Conservation (phyloP, 106 monocot genomes). For the Hemerocallis citrina region DNA sequence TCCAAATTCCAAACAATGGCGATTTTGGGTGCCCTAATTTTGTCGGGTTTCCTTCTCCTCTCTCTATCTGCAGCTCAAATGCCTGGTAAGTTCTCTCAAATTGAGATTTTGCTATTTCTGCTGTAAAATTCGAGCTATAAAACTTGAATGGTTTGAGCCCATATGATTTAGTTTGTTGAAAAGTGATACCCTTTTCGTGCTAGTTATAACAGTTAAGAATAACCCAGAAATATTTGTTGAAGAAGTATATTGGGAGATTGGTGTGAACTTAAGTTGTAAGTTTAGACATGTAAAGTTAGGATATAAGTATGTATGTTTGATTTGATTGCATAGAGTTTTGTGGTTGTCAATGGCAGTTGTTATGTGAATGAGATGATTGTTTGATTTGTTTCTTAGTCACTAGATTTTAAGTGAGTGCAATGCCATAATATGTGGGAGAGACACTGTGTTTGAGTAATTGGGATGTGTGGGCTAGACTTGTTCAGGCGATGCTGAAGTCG, state of each 20-base stretch:
- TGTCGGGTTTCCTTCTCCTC: conserved; percentile 10
- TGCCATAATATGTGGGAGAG: no score
- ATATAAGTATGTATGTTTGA: no score
- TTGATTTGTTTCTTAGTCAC: no score
- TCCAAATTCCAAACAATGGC: background rate
- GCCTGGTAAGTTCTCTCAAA: conserved; percentile 22
- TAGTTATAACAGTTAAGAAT: background rate
- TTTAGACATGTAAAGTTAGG: no score
- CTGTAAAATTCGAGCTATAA: background rate
- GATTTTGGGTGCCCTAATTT: background rate
- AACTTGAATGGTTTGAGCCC: background rate
- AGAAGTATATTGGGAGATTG: background rate
- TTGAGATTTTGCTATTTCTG: background rate
- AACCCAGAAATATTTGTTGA: background rate
- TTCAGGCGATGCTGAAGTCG: no score
- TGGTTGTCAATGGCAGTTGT: no score
- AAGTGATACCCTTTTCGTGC: background rate
- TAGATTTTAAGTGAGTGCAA: no score
- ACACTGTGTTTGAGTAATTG: no score
- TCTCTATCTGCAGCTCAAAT: conserved; percentile 23
- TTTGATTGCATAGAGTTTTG: no score
- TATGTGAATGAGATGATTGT: no score
- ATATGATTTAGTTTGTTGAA: background rate
- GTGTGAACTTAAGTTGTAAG: no score
- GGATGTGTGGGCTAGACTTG: no score